phyloP scores from a whole-genome alignment of 1,284 basidiomycete genomes.

The Cutaneotrichosporon spelunceum region DNA sequence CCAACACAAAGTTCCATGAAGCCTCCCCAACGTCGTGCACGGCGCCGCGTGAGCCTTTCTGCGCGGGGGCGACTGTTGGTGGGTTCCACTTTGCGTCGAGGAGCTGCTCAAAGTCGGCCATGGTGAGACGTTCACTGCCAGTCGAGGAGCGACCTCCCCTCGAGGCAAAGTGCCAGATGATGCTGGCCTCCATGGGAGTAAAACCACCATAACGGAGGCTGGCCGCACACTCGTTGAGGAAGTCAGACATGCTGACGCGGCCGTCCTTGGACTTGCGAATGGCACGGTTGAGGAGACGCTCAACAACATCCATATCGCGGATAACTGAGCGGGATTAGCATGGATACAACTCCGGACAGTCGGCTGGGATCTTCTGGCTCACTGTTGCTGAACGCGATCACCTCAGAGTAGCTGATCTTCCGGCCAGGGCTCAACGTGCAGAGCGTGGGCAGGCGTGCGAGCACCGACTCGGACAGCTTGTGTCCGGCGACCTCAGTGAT shows the following conservation, averaged over 20 bases:
- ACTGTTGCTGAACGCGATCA: conserved; percentile 86
- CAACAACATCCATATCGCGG: conserved; percentile 87
- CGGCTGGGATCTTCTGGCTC: conserved; percentile 12
- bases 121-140: conserved; percentile 63
- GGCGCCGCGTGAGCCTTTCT: conserved; percentile 26
- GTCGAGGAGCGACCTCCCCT: conserved; percentile 61
- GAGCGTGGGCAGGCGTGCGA: conserved; percentile 82
- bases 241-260: conserved; percentile 61
- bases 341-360: neutral
- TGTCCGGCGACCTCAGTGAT: conserved; percentile 91
- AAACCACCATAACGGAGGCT: conserved; percentile 82
- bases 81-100: conserved; percentile 59
- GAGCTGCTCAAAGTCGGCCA: conserved; percentile 83
- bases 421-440: conserved; percentile 81
- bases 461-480: conserved; percentile 85
- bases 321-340: conserved; percentile 10
- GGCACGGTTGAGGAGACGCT: conserved; percentile 61
- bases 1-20: conserved; percentile 81
- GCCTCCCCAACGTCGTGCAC: conserved; percentile 58
- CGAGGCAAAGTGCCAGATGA: conserved; percentile 92
- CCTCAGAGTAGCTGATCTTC: conserved; percentile 89
- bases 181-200: conserved; percentile 91
- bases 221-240: conserved; percentile 53
- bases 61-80: conserved; percentile 19
- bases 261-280: conserved; percentile 87